Evolutionary conservation across 1,284 basidiomycete species (phyloP).

Genomic region (Ustilago vetiveriae): DNA sequence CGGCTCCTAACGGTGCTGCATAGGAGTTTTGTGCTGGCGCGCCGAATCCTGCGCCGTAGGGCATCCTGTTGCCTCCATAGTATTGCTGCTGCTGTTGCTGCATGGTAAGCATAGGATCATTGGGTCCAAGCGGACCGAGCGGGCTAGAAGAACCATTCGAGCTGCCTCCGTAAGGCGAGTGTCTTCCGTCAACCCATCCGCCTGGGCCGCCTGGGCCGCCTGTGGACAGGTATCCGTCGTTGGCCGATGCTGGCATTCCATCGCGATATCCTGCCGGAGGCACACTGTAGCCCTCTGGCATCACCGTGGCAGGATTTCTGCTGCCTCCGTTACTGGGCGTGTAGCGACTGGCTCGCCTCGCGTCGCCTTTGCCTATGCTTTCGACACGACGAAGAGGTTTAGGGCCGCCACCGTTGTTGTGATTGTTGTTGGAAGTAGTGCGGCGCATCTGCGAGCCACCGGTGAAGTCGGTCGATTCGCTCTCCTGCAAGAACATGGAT

Average conservation of each 20-base stretch:
- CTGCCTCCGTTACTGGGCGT: constrained; percentile 6
- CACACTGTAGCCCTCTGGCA: constrained; percentile 5
- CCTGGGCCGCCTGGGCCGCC: not conserved
- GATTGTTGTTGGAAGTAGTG: constrained; percentile 11
- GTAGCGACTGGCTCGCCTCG: constrained; percentile 27
- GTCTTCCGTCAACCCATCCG: constrained; percentile 7
- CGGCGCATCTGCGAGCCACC: constrained; percentile 24
- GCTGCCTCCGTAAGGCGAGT: constrained; percentile 23
- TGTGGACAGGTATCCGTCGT: constrained; percentile 7
- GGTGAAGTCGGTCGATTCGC: constrained; percentile 15
- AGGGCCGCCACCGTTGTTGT: constrained; percentile 1
- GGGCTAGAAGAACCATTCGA: constrained; percentile 26
- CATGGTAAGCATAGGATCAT: constrained; percentile 21
- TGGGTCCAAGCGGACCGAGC: constrained; percentile 30
- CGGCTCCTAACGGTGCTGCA: constrained; percentile 25
- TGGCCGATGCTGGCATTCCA: constrained; percentile 13
- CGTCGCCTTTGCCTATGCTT: constrained; percentile 49
- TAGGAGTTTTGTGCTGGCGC: constrained; percentile 22
- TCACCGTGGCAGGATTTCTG: constrained; percentile 14
- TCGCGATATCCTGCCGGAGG: constrained; percentile 6
- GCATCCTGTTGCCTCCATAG: constrained; percentile 11
- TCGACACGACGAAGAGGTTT: constrained; percentile 38
- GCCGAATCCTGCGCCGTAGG: constrained; percentile 29
- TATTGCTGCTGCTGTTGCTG: constrained; percentile 20
- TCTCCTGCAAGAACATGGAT: constrained; percentile 40